Conservation (phyloP, 1,284 basidiomycete species). For the Sanghuangporus sanghuang region DNA sequence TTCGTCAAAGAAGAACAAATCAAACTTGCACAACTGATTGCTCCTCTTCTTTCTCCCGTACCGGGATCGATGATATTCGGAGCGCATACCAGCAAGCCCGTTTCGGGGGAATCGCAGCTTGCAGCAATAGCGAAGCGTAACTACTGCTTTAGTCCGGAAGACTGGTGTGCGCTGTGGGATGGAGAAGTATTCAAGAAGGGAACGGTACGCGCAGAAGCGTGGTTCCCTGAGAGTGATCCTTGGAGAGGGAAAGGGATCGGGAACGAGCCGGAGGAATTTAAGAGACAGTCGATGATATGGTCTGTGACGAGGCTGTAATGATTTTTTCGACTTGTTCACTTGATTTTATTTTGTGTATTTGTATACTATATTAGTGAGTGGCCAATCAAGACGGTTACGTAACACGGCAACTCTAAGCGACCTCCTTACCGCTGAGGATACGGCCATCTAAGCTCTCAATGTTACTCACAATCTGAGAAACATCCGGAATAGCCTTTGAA, state of each 20-base stretch:
- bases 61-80: conserved; percentile 36
- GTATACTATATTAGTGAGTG: no score
- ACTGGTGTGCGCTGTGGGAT: conserved; percentile 14
- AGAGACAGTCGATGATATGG: conserved; percentile 8
- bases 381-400: no score
- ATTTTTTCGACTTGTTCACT: not conserved
- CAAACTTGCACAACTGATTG: conserved; percentile 35
- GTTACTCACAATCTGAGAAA: no score
- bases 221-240: conserved; percentile 1
- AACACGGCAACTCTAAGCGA: no score
- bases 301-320: conserved; percentile 8
- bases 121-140: not conserved
- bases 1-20: conserved; percentile 40
- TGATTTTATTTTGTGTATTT: no score
- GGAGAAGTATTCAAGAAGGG: conserved; percentile 10
- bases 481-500: no score
- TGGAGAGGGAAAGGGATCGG: not conserved
- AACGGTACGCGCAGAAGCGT: conserved; percentile 9
- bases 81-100: conserved; percentile 23
- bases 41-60: conserved; percentile 33
- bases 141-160: conserved; percentile 12
- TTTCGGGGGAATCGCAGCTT: conserved; percentile 23
- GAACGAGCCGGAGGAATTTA: not conserved
- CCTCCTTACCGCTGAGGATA: no score
- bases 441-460: no score